Base-by-base conservation (phyloP, 768 basidiomycete genomes). In the Dioszegia hungarica region DNA sequence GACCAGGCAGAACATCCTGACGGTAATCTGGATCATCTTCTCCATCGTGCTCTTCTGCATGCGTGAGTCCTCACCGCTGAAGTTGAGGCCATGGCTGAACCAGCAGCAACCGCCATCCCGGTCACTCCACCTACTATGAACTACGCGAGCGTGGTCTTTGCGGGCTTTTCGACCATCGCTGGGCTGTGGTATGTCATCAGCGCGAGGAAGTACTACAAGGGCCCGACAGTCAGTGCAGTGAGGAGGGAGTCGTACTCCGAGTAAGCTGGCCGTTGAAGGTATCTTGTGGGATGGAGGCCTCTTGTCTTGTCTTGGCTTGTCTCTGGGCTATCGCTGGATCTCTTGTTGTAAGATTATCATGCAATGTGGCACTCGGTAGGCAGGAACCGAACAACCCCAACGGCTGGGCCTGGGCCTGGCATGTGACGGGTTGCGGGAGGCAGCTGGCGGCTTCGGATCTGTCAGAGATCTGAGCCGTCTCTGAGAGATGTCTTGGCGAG, bases 21-120 rank as follows among this genome's bases (percentile, higher is more conserved):
- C 84, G 3, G 78, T 86, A 10, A 46, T 81, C n/a, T 86, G 85
- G 85, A 77, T 82, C 55, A 36, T 73, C 29, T 84, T 86, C 49
- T 81, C 84, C 67, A 82, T 84, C 39, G 81, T 86, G 29, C 66
- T 87, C 59, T 86, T 86, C 66, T 85, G 83, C 22, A 86, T 86
- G 84, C 85, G 67, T 68, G 27, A 60, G 66, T 64, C 34, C 12
- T n/a, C n/a, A 25, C n/a, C 22, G 10, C 11, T 8, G 29, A 4
- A 31, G 48, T 15, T 9, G 24, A 6, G 11, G 31, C 11, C 22
- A 15, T 17, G 25, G 39, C 37, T 55, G 47, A 48, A 17, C 27
- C 17, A 31, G 3, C 33, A 66, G 64, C 68, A 8, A 68, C 63
- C 14, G 66, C 68, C 20, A 68, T 70, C 20, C 68, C 68, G 5